These are phyloP conservation scores for Amoebophrya sp. DNA, from an alignment of 169 alveolate species.

Conservation along the genomic window DNA sequence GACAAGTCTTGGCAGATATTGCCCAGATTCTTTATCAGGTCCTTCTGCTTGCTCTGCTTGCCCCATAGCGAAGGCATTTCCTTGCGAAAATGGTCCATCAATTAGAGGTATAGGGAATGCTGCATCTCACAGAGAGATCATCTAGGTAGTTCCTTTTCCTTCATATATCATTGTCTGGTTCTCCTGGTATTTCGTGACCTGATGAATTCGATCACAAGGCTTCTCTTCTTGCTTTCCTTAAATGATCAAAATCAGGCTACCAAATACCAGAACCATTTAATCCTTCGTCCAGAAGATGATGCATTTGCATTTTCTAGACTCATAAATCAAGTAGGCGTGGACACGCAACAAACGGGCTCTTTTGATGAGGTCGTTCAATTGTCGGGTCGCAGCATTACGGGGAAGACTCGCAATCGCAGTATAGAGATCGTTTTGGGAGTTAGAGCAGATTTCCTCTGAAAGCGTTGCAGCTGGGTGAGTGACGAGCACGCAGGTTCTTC, in stretches of 20 bases:
- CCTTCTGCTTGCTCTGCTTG: not conserved
- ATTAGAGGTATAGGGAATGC: no score
- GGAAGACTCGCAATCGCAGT: constrained; percentile 60
- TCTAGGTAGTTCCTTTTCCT: no score
- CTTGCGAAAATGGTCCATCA: constrained; percentile 27
- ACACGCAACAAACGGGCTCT: constrained; percentile 55
- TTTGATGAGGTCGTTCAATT: constrained; percentile 60
- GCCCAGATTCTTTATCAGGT: not conserved
- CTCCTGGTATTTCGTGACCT: not conserved
- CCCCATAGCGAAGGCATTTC: constrained; percentile 11
- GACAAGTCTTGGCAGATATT: not conserved
- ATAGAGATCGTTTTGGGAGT: constrained; percentile 60
- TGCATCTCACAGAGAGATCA: no score
- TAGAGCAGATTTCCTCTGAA: not conserved
- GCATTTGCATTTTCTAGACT: constrained; percentile 33
- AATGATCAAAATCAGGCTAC: no score
- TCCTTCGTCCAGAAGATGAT: constrained; percentile 36
- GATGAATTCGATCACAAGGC: constrained; percentile 24
- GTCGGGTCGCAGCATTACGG: constrained; percentile 54
- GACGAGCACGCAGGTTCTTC: no score
- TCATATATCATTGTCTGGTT: no score
- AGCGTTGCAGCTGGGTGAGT: not conserved
- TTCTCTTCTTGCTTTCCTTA: constrained; percentile 40
- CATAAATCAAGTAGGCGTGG: constrained; percentile 51
- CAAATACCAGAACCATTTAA: no score